phyloP scores from a whole-genome alignment of 2,329 filamentous ascomycete species.

The Penicillium sumatraense region DNA sequence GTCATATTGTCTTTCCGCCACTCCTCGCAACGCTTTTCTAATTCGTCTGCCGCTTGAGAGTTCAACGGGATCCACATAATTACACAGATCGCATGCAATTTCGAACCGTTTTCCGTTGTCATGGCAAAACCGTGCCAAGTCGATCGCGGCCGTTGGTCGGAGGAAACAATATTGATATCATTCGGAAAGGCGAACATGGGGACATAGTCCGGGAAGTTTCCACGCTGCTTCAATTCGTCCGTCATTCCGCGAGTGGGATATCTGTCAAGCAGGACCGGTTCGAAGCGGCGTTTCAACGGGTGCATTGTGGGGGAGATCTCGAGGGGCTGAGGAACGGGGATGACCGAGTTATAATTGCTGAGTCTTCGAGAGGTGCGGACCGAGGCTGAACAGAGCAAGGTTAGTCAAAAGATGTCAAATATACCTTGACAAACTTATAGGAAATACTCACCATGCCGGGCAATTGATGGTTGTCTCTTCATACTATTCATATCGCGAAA shows the following conservation, averaged over 20 bases:
- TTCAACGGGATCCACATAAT: slow-evolving; percentile 92
- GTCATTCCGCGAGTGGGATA: slow-evolving; percentile 84
- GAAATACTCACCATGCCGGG: slow-evolving; percentile 68
- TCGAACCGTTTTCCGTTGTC: slow-evolving; percentile 90
- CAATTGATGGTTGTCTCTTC: slow-evolving; percentile 79
- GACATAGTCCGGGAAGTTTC: slow-evolving; percentile 93
- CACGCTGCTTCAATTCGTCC: slow-evolving; percentile 79
- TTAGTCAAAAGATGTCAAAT: background rate
- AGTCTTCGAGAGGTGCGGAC: slow-evolving; percentile 83
- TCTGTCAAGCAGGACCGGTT: slow-evolving; percentile 92
- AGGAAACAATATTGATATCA: slow-evolving; percentile 94
- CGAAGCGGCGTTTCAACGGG: slow-evolving; percentile 88
- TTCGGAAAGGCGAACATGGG: slow-evolving; percentile 99
- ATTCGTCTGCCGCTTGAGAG: slow-evolving; percentile 76
- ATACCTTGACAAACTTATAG: background rate
- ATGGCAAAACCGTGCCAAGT: slow-evolving; percentile 99
- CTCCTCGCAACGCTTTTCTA: slow-evolving; percentile 75
- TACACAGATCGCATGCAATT: slow-evolving; percentile 87
- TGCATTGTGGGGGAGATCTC: slow-evolving; percentile 93
- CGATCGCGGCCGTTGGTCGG: slow-evolving; percentile 89
- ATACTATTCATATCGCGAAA: slow-evolving; percentile 94
- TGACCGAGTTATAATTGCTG: slow-evolving; percentile 98
- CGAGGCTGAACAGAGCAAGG: slow-evolving; percentile 54
- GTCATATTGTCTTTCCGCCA: slow-evolving; percentile 95
- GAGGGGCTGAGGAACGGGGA: slow-evolving; percentile 88